Evolutionary conservation across 2,329 filamentous ascomycete genomes (phyloP).

Genomic region (Gnomoniopsis sp.): DNA sequence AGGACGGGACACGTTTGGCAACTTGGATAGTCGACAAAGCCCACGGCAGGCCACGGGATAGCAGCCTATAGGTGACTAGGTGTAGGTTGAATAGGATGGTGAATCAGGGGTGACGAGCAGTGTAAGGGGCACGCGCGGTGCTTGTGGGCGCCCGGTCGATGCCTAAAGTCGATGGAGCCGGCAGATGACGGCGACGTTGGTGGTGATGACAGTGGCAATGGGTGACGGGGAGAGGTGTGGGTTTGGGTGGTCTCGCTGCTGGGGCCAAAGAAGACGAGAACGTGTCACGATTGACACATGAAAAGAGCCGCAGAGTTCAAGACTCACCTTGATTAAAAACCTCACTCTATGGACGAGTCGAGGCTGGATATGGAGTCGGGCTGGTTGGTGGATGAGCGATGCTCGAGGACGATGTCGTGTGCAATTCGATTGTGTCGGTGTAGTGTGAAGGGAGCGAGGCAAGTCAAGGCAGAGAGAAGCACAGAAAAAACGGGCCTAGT

Average conservation of each 20-base stretch:
- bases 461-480: conserved; percentile 10
- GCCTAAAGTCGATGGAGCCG: conserved; percentile 3
- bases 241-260: background rate
- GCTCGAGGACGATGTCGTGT: conserved; percentile 14
- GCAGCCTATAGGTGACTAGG: conserved; percentile 2
- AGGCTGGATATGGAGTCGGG: conserved; percentile 3
- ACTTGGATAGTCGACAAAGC: conserved; percentile 5
- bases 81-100: background rate
- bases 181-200: background rate
- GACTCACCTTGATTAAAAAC: conserved; percentile 15
- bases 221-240: background rate
- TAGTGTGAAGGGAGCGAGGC: conserved; percentile 20
- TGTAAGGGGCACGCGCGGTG: background rate
- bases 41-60: conserved; percentile 16
- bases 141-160: background rate
- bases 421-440: conserved; percentile 11
- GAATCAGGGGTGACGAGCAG: background rate
- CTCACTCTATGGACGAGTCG: conserved; percentile 14
- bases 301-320: background rate
- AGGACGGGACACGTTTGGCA: conserved; percentile 15
- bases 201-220: conserved; percentile 1
- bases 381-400: conserved; percentile 11
- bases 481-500: conserved; percentile 19
- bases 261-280: background rate
- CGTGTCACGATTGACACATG: conserved; percentile 6